Evolutionary conservation across 2,329 filamentous ascomycete species (phyloP), one percentile per base, ranked within the genome.

Genomic region (Pseudogymnoascus sp.): DNA sequence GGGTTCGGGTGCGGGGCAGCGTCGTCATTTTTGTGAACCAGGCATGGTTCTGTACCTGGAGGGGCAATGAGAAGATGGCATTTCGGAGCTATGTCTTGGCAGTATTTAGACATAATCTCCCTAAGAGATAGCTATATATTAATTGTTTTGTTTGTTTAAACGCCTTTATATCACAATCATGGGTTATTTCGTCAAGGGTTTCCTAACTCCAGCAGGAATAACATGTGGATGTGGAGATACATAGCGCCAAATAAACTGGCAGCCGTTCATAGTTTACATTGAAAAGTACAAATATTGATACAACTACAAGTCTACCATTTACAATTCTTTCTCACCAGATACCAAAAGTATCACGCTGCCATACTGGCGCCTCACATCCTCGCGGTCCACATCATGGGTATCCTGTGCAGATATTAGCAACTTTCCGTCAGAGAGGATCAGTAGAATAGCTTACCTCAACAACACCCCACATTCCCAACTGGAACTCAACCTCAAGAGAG

Each of bases 341-440:
- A 97, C 88, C 58, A 97, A 76, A 70, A 97, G 72, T 13, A 96
- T 81, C 9, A 91, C 89, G 72, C 91, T 95, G 11, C 93, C 94
- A 63, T 97, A 77, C 76, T 97, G 94, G 69, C 93, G 82, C 71
- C 85, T 83, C 66, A 97, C 68, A 74, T 99, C 94, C 74, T 96
- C 93, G 74, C 87, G 89, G 69, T 96, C 89, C 0, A 99, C 94
- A 78, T 99, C 94, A 75, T 99, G 94, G 29, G 92, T 96, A 75
- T 99, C 92, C 74, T 61, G 15, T 8, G 4, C 9, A 58, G 3
- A 29, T 33, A 33, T 60, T 60, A 60, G 59, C 29, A 44, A 60
- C 17, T n/a, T 39, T 15, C 21, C 15, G n/a, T 15, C 17, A 4
- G 17, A 60, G 13, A 57, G 39, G 15, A 29, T 8, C 2, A 31